Base-by-base conservation (phyloP, 2,329 filamentous ascomycete genomes). In the Venturia nashicola region DNA sequence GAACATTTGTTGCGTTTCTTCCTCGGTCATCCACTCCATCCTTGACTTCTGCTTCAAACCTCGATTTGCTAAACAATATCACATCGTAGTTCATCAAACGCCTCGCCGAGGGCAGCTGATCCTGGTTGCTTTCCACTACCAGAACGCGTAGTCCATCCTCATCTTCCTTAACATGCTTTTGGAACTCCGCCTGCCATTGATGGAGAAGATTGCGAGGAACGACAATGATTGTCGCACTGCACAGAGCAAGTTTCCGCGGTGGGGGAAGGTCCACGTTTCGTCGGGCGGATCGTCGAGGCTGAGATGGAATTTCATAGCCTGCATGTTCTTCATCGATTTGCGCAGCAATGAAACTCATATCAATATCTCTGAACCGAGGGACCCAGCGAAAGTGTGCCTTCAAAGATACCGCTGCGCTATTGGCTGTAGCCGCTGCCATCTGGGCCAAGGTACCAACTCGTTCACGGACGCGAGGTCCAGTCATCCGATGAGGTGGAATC, bases 131-230 rank as follows among this genome's bases (percentile, higher is more conserved):
- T 27, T 84, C 80, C 42, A 95, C 74, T 0, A 87, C 76, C 0
- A 94, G 76, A 0, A 91, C 80, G 11, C 81, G 82, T 0, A 97
- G 76, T 0, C 82, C 82, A 3, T 51, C 43, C 8, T 34, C 32
- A 23, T 75, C 76, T 5, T 71, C 67, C 42, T 80, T 73, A 0
- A 91, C 88, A 70, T 97, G 93, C 70, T 91, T 91, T 2, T 78
- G 72, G 12, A 97, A 91, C 70, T 97, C 91, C 12, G 85, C 80
- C 62, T 83, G 78, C 93, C 93, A 97, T 72, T 97, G 93, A 62
- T 86, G 82, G 3, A 96, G 78, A 32, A 97, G 78, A 70, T 97
- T 97, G 16, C 86, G 80, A 0, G 93, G 93, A 0, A 92, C 90
- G 39, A 97, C 83, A 20, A 96, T 79, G 3, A 97, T 77, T 0